These are phyloP conservation scores for Annulohypoxylon truncatum DNA, from an alignment of 2,329 filamentous ascomycete species.

Conservation along the genomic window DNA sequence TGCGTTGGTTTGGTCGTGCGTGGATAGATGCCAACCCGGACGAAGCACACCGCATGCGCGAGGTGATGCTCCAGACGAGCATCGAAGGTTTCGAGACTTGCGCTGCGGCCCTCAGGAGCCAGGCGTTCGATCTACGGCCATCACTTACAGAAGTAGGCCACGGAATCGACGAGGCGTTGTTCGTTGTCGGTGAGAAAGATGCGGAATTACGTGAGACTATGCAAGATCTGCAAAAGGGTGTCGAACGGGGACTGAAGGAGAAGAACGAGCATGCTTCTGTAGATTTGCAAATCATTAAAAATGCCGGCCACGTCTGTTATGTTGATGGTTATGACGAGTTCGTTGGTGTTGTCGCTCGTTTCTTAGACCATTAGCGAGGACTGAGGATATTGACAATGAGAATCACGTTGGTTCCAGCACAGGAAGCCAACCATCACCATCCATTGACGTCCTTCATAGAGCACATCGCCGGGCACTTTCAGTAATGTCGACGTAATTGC, in stretches of 20 bases:
- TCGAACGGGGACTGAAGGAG: slow-evolving; percentile 51
- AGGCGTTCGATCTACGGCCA: slow-evolving; percentile 55
- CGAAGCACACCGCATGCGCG: slow-evolving; percentile 52
- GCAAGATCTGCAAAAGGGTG: slow-evolving; percentile 52
- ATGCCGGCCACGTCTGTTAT: slow-evolving; percentile 55
- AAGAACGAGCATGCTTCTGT: slow-evolving; percentile 42
- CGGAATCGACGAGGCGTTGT: slow-evolving; percentile 52
- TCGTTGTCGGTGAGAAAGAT: slow-evolving; percentile 57
- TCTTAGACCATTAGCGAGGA: slow-evolving; percentile 29
- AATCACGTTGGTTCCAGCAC: too few relatives aligned
- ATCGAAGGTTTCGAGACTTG: slow-evolving; percentile 58
- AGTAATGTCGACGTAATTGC: too few relatives aligned
- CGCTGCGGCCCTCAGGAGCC: slow-evolving; percentile 53
- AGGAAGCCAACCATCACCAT: too few relatives aligned
- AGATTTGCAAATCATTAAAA: slow-evolving; percentile 51
- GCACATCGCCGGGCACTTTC: too few relatives aligned
- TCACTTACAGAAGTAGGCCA: slow-evolving; percentile 50
- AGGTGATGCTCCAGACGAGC: slow-evolving; percentile 53
- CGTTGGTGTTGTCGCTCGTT: slow-evolving; percentile 42
- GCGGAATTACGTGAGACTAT: slow-evolving; percentile 55
- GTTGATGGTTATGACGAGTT: slow-evolving; percentile 54
- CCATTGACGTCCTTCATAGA: too few relatives aligned
- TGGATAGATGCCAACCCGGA: slow-evolving; percentile 53
- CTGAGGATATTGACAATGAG: background rate
- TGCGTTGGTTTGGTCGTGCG: slow-evolving; percentile 56